Conservation (phyloP, 2,329 filamentous ascomycete genomes). For the Biscogniauxia mediterranea region DNA sequence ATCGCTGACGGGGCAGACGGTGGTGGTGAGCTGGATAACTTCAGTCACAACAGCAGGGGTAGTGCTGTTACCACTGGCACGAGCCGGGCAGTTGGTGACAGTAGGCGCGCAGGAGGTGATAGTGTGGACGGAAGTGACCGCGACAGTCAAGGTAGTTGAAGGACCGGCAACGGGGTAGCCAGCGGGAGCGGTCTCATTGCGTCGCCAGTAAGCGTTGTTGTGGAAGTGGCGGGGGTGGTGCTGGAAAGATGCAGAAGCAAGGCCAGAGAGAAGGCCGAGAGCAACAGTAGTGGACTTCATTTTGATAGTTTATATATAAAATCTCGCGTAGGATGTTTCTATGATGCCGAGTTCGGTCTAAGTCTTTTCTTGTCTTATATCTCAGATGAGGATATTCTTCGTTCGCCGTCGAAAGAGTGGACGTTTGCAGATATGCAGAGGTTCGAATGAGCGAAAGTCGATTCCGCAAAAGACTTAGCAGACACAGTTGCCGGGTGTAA, state of each 20-base stretch:
- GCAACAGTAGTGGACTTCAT: slow-evolving; percentile 36
- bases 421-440: slow-evolving; percentile 28
- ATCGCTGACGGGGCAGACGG: slow-evolving; percentile 37
- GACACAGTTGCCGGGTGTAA: slow-evolving; percentile 28
- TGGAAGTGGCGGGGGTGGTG: slow-evolving; percentile 33
- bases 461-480: slow-evolving; percentile 33
- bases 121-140: slow-evolving; percentile 31
- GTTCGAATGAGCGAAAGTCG: slow-evolving; percentile 35
- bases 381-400: slow-evolving; percentile 29
- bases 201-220: slow-evolving; percentile 26
- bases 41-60: slow-evolving; percentile 34
- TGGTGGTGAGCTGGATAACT: slow-evolving; percentile 37
- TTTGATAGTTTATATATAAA: slow-evolving; percentile 15
- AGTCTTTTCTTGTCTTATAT: slow-evolving; percentile 23
- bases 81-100: slow-evolving; percentile 35
- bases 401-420: slow-evolving; percentile 32
- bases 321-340: slow-evolving; percentile 4
- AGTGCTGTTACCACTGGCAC: slow-evolving; percentile 15
- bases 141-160: slow-evolving; percentile 33
- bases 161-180: slow-evolving; percentile 7
- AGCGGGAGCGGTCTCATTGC: slow-evolving; percentile 25
- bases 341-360: slow-evolving; percentile 18
- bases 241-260: slow-evolving; percentile 31
- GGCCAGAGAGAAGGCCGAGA: slow-evolving; percentile 32
- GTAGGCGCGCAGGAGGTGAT: slow-evolving; percentile 34